Evolutionary conservation across 2,329 filamentous ascomycete genomes (phyloP).

Genomic region (Curvularia sp.): DNA sequence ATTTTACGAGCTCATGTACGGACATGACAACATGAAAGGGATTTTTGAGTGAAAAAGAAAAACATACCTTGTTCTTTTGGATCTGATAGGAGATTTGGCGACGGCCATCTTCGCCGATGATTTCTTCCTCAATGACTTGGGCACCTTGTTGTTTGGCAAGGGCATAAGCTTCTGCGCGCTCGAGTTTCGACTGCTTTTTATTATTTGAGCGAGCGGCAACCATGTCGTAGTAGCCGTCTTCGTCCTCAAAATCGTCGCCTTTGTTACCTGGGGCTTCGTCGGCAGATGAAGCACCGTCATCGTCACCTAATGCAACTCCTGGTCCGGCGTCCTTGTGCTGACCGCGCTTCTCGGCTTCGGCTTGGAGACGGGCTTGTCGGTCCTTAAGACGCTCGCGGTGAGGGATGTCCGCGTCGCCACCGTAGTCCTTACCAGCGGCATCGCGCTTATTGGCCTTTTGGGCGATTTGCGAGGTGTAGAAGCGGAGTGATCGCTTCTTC

Average conservation of each 20-base stretch:
- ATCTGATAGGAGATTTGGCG: conserved; percentile 92
- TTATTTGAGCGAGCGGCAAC: conserved; percentile 71
- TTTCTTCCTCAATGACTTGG: conserved; percentile 70
- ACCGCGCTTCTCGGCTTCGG: conserved; percentile 85
- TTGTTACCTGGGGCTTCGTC: conserved; percentile 58
- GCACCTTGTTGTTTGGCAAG: conserved; percentile 64
- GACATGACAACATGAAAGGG: not conserved
- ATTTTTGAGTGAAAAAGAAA: not conserved
- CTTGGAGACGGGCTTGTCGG: conserved; percentile 82
- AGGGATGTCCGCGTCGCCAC: conserved; percentile 83
- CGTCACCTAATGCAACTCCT: conserved; percentile 70
- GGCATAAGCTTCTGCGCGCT: conserved; percentile 64
- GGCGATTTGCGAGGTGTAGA: conserved; percentile 97
- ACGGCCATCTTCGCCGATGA: conserved; percentile 83
- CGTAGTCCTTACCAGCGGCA: conserved; percentile 73
- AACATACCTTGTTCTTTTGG: conserved; percentile 89
- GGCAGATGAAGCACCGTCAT: conserved; percentile 70
- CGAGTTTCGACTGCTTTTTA: conserved; percentile 78
- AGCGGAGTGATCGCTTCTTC: conserved; percentile 90
- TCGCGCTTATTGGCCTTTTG: conserved; percentile 91
- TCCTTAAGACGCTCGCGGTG: conserved; percentile 89
- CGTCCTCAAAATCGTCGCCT: conserved; percentile 56
- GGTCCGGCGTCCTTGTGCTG: conserved; percentile 62
- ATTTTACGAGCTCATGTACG: not conserved
- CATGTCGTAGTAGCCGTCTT: conserved; percentile 88